phyloP scores from a whole-genome alignment of 2,329 filamentous ascomycete genomes.

The Sporothrix humicola region DNA sequence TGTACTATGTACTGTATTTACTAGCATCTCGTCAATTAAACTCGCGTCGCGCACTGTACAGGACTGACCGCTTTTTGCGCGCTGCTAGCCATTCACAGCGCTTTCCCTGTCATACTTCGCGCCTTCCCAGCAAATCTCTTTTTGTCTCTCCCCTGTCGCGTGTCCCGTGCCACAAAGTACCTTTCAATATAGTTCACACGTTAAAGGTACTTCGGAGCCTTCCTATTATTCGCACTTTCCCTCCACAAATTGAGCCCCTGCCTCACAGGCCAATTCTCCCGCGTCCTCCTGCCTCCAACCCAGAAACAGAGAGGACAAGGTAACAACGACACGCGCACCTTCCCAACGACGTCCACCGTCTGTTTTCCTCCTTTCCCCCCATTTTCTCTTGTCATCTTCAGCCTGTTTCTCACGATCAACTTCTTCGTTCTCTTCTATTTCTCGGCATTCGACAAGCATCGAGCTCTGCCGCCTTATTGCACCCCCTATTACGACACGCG shows the following conservation, averaged over 20 bases:
- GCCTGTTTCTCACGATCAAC: conserved; percentile 9
- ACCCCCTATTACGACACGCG: conserved; percentile 16
- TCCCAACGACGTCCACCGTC: conserved; percentile 16
- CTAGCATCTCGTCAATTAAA: not conserved
- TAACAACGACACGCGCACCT: conserved; percentile 17
- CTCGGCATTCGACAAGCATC: not conserved
- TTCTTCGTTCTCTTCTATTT: not conserved
- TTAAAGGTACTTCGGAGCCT: not conserved
- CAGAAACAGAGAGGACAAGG: not conserved
- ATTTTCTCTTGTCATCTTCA: not conserved
- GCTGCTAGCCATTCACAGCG: conserved; percentile 13
- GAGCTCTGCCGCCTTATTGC: not conserved
- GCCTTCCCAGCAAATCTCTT: conserved; percentile 33
- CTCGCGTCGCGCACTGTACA: conserved; percentile 12
- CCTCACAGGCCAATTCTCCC: conserved; percentile 16
- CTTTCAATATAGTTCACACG: not conserved
- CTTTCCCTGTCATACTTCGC: conserved; percentile 15
- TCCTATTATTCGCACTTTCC: conserved; percentile 19
- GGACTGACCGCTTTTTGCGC: conserved; percentile 29
- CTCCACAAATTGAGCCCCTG: not conserved
- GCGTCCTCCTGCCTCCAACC: conserved; percentile 17
- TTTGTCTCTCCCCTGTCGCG: conserved; percentile 29
- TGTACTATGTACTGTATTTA: not conserved
- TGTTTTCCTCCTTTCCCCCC: not conserved
- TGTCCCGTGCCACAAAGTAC: conserved; percentile 26